phyloP scores from a whole-genome alignment of 2,329 filamentous ascomycete species.

The Aspergillus sp. region DNA sequence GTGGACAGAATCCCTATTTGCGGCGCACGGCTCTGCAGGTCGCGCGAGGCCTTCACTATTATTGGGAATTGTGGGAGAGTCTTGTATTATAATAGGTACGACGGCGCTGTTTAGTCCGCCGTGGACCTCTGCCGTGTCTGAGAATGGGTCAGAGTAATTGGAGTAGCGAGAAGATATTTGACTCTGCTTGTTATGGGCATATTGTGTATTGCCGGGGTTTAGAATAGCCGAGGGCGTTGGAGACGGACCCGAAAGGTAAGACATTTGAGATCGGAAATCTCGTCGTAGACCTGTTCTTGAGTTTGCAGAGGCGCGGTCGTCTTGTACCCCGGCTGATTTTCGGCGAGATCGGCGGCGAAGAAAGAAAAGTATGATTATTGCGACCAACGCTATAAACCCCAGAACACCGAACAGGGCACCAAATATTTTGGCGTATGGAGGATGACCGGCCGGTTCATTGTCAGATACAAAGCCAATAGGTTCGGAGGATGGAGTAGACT shows the following conservation, averaged over 20 bases:
- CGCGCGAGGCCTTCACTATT: background rate
- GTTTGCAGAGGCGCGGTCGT: constrained; percentile 13
- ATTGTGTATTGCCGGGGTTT: background rate
- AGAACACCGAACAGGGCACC: constrained; percentile 30
- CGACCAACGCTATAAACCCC: constrained; percentile 22
- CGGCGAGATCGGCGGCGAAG: constrained; percentile 19
- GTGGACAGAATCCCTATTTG: constrained; percentile 14
- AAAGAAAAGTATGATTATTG: constrained; percentile 25
- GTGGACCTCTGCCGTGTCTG: constrained; percentile 11
- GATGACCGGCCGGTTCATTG: background rate
- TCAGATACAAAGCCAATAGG: background rate
- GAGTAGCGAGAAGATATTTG: background rate
- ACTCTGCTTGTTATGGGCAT: background rate
- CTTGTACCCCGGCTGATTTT: constrained; percentile 7
- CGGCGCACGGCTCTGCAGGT: background rate
- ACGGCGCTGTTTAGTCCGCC: background rate
- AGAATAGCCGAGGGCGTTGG: constrained; percentile 11
- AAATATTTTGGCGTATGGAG: constrained; percentile 24
- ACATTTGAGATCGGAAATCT: constrained; percentile 13
- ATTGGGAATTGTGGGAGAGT: background rate
- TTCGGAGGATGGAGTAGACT: background rate
- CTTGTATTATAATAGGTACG: too few species aligned
- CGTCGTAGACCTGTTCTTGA: constrained; percentile 19
- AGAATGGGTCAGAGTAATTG: constrained; percentile 17
- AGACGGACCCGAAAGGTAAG: constrained; percentile 12